Percentiles rank a stretch among this genome's conserved stretches.
Conservation (phyloP, 2,329 filamentous ascomycete genomes). For the Polytolypa hystricis region DNA sequence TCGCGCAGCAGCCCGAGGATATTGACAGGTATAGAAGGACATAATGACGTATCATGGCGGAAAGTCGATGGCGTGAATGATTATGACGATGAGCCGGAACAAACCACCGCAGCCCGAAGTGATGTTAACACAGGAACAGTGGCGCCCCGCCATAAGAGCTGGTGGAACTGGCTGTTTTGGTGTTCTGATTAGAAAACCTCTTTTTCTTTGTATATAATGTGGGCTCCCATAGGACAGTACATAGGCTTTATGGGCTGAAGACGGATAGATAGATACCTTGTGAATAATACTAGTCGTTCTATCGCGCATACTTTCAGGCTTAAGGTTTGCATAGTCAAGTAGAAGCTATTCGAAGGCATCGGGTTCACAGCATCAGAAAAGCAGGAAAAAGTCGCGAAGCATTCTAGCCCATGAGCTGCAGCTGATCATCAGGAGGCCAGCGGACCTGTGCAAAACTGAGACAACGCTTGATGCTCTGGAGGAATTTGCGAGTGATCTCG, state of each 20-base stretch:
- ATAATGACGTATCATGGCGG: not conserved
- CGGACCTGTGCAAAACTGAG: conserved; percentile 92
- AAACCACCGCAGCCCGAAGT: not conserved
- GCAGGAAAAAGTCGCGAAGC: not conserved
- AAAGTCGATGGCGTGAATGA: not conserved
- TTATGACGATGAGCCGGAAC: not conserved
- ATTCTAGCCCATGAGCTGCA: conserved; percentile 79
- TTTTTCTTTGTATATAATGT: too few relatives aligned
- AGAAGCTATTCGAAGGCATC: too few relatives aligned
- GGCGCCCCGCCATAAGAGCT: conserved; percentile 1
- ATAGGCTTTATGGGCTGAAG: not conserved
- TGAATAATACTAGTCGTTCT: too few relatives aligned
- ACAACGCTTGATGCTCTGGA: conserved; percentile 96
- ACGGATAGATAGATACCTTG: not conserved
- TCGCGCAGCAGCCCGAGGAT: not conserved
- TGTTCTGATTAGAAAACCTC: conserved; percentile 1
- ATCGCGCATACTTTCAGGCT: too few relatives aligned
- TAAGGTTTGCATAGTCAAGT: too few relatives aligned
- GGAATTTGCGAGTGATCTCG: conserved; percentile 85
- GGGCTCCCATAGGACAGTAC: too few relatives aligned
- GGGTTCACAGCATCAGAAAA: too few relatives aligned
- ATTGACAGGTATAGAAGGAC: not conserved
- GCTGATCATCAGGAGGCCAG: conserved; percentile 86
- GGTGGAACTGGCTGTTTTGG: conserved; percentile 8
- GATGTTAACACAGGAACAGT: not conserved